Conservation (phyloP, 345 rosid genomes). For the Euphorbia peplus region DNA sequence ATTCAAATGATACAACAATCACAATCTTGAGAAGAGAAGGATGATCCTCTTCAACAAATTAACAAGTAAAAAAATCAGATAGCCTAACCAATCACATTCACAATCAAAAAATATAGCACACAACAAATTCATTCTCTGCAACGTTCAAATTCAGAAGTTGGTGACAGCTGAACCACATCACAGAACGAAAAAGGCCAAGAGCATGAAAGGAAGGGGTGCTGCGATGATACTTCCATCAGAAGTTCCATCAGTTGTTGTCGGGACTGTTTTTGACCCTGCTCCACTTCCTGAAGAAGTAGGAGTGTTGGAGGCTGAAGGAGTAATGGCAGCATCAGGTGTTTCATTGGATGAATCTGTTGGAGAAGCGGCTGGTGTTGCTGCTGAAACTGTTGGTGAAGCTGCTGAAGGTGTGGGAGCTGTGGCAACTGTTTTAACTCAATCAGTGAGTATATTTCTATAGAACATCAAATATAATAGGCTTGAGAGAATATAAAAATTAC, state of each 20-base stretch:
- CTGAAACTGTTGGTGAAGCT: constrained; percentile 31
- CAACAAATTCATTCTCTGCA: constrained; percentile 11
- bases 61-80: background rate
- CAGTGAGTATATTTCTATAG: background rate
- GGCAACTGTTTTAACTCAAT: constrained; percentile 34
- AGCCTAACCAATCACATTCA: constrained; percentile 7
- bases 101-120: background rate
- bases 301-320: constrained; percentile 39
- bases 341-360: constrained; percentile 36
- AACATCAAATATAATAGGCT: background rate
- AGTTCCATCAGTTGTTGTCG: constrained; percentile 36
- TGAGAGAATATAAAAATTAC: constrained; percentile 16
- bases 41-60: constrained; percentile 4
- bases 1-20: constrained; percentile 18
- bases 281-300: constrained; percentile 38
- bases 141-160: constrained; percentile 26
- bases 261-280: constrained; percentile 45
- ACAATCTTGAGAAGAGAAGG: background rate
- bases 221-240: constrained; percentile 37
- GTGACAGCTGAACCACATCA: constrained; percentile 28
- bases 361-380: constrained; percentile 31
- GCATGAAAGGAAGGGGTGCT: constrained; percentile 28
- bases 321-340: constrained; percentile 34
- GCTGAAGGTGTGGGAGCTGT: constrained; percentile 38
- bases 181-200: constrained; percentile 27